These are phyloP conservation scores for Phytophthora tentaculata DNA, from an alignment of 352 stramenopile species.

Conservation along the genomic window DNA sequence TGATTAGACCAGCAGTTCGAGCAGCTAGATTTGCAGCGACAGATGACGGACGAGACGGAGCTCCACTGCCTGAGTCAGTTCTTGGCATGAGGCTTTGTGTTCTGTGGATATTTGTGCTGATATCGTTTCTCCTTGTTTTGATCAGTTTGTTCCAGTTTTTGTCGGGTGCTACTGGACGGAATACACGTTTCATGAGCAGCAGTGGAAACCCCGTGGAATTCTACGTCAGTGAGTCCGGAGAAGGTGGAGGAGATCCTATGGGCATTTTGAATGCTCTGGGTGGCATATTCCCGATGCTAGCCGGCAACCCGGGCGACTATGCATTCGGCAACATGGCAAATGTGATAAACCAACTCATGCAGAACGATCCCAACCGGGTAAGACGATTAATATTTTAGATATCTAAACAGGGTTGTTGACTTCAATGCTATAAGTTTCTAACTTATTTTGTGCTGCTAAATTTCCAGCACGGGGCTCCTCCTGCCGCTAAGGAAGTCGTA, in stretches of 20 bases:
- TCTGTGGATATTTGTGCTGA: constrained; percentile 11
- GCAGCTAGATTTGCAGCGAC: constrained; percentile 20
- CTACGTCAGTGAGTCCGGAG: constrained; percentile 67
- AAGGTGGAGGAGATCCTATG: constrained; percentile 44
- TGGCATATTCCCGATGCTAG: constrained; percentile 64
- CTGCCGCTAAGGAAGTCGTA: constrained; percentile 75
- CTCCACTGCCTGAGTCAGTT: constrained; percentile 39
- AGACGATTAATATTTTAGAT: too few species aligned
- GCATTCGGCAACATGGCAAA: constrained; percentile 85
- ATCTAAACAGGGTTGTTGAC: too few species aligned
- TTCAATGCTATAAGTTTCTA: too few species aligned
- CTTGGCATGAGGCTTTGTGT: too few species aligned
- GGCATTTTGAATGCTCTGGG: constrained; percentile 68
- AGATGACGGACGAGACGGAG: constrained; percentile 26
- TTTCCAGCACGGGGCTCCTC: constrained; percentile 76
- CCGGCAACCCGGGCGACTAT: constrained; percentile 80
- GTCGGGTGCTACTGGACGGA: constrained; percentile 38
- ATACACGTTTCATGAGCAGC: constrained; percentile 65
- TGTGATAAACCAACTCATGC: constrained; percentile 91
- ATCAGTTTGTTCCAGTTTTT: constrained; percentile 60
- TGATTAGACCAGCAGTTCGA: constrained; percentile 28
- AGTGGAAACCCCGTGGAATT: constrained; percentile 79
- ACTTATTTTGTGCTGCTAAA: constrained; percentile 12
- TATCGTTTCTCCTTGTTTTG: constrained; percentile 4
- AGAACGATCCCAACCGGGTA: constrained; percentile 88